Base-by-base conservation (phyloP, 805 yeast genomes). In the baker's yeast (Saccharomyces cerevisiae) region DNA sequence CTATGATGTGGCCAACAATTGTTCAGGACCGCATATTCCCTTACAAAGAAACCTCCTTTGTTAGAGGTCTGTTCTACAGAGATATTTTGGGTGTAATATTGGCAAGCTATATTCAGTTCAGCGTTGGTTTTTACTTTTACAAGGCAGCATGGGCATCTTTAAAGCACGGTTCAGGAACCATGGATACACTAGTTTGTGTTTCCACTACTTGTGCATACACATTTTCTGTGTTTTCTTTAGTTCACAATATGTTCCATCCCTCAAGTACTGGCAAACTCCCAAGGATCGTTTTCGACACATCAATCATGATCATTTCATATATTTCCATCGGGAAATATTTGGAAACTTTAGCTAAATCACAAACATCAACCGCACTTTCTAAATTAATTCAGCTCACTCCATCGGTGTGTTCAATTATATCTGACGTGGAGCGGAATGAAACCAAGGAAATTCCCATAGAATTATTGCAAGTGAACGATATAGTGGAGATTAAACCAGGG, bases 271-370 rank as follows among this genome's bases (percentile, higher is more conserved):
- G 54, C 4, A 65, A 67, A 51, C 78, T 84, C 5, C 95, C 96
- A 5, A 81, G 78, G 51, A 81, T 85, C 0, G 74, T 90, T 36
- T 91, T 94, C 74, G 97, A 89, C 55, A 90, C 98, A 0, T 78
- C 89, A 1, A 82, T 85, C 14, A 89, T 95, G 95, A 76, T 94
- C 46, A 77, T 92, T 51, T 73, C 84, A 4, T 94, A 90, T 68
- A 90, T 94, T 28, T 79, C 94, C 8, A 73, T 90, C 48, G 99
- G 99, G 2, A 92, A 94, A 71, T 87, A 88, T 79, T 74, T 91
- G 24, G 99, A 94, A 66, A 88, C 87, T 69, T 82, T 79, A 59
- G 98, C 99, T 1, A 89, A 94, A 65, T 96, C 98, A 3, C 89
- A 87, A 55, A 94, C 98, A 0, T 88, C 97, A 0, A 80, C 88